Percentiles rank a stretch among this genome's conserved stretches.
Conservation (phyloP, 352 stramenopile genomes). For the Peronospora belbahrii region DNA sequence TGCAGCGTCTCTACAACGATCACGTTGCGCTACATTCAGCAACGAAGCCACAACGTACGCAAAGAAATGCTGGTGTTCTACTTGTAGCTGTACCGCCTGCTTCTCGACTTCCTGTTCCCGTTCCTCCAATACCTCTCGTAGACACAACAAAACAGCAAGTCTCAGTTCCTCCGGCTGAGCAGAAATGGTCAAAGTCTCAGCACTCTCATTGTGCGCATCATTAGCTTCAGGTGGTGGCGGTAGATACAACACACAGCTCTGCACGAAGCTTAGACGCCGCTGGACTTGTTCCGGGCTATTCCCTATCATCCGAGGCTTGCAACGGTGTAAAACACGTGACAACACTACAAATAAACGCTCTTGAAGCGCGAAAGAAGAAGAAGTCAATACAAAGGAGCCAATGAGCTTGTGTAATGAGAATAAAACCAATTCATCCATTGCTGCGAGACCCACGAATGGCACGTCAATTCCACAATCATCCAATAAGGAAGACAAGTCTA, state of each 20-base stretch:
- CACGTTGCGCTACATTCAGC: conserved; percentile 49
- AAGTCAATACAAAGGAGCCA: conserved; percentile 19
- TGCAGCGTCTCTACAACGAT: conserved; percentile 36
- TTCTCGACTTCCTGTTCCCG: conserved; percentile 2
- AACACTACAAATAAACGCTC: conserved; percentile 23
- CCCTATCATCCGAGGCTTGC: conserved; percentile 20
- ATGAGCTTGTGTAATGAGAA: conserved; percentile 57
- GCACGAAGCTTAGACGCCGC: conserved; percentile 35
- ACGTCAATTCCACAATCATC: conserved; percentile 1
- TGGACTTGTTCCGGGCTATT: conserved; percentile 8
- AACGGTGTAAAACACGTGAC: conserved; percentile 25
- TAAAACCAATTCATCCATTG: conserved; percentile 62
- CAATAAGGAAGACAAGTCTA: not conserved
- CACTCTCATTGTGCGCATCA: conserved; percentile 5
- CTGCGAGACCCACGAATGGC: conserved; percentile 14
- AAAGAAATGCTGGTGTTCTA: conserved; percentile 54
- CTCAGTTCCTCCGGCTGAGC: conserved; percentile 57
- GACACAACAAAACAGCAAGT: conserved; percentile 36
- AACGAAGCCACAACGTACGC: conserved; percentile 57
- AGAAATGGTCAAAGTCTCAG: conserved; percentile 11
- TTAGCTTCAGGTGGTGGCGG: conserved; percentile 30
- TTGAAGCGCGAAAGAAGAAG: conserved; percentile 12
- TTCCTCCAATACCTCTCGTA: conserved; percentile 29
- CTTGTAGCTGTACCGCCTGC: conserved; percentile 13
- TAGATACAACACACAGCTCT: conserved; percentile 53